A percentile compares a stretch with the other conserved stretches of the same genome.
phyloP scores from a whole-genome alignment of 176 grass and related monocot species.

The Pharus latifolius region DNA sequence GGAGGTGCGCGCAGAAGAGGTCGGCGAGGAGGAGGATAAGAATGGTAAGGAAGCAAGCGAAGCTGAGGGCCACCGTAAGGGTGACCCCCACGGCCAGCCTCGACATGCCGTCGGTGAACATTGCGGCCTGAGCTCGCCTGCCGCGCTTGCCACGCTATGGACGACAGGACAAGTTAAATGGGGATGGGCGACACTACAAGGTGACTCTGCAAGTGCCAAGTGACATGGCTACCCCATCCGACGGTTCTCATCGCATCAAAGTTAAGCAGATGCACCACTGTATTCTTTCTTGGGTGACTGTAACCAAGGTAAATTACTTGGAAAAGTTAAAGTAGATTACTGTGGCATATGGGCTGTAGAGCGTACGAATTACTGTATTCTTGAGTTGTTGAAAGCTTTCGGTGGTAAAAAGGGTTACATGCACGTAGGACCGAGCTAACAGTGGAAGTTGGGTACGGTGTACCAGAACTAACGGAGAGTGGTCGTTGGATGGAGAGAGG shows the following conservation, averaged over 20 bases:
- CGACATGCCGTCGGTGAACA: conserved; percentile 37
- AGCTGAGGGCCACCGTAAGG: conserved; percentile 37
- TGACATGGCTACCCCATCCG: background rate
- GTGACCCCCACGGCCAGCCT: conserved; percentile 31
- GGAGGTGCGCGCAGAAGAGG: conserved; percentile 48
- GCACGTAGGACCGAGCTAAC: background rate
- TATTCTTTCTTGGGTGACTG: too few species aligned
- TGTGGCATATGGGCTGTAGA: background rate
- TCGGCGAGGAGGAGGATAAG: conserved; percentile 39
- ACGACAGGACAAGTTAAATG: background rate
- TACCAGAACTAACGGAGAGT: background rate
- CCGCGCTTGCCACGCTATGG: background rate
- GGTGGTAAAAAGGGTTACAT: background rate
- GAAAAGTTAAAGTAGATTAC: conserved; percentile 26
- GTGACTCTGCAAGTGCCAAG: background rate
- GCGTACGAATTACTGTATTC: background rate
- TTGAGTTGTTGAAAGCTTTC: background rate
- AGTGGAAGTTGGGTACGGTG: background rate
- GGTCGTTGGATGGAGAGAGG: conserved; percentile 11
- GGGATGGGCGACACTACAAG: background rate
- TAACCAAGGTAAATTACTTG: too few species aligned
- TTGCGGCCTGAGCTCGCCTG: background rate
- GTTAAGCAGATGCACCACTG: too few species aligned
- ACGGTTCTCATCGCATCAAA: background rate
- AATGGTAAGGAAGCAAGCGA: conserved; percentile 44